Conservation (phyloP, 176 grass and related monocot genomes). For the Rhynchospora breviuscula region DNA sequence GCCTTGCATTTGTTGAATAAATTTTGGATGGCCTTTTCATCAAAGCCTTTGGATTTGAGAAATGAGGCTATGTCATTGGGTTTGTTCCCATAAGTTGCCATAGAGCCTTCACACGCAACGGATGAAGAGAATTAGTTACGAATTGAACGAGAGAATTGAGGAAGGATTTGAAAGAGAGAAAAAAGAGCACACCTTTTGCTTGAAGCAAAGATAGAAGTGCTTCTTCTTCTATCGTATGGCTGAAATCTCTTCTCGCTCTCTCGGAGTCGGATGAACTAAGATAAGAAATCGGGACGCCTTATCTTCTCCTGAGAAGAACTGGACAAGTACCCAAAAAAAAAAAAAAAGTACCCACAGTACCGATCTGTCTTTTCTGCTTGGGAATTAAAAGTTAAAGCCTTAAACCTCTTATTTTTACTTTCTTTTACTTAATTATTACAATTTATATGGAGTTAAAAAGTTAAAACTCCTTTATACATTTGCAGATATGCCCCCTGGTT, state of each 20-base stretch:
- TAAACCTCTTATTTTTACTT: not conserved
- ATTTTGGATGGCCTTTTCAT: slow-evolving; percentile 47
- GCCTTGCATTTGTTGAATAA: slow-evolving; percentile 68
- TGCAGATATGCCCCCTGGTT: too few relatives aligned
- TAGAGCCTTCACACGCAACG: not conserved
- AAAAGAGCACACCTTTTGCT: not conserved
- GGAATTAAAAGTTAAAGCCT: too few relatives aligned
- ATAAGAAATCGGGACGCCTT: slow-evolving; percentile 8
- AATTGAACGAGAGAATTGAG: not conserved
- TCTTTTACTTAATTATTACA: not conserved
- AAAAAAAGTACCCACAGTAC: not conserved
- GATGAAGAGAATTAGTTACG: not conserved
- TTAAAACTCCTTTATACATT: too few relatives aligned
- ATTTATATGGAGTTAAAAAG: not conserved
- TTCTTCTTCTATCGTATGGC: not conserved
- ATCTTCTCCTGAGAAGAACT: not conserved
- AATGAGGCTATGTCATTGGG: slow-evolving; percentile 42
- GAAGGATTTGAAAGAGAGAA: not conserved
- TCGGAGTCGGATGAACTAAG: not conserved
- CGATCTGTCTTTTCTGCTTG: not conserved
- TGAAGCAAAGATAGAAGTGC: not conserved
- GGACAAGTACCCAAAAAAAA: not conserved
- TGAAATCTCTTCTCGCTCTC: not conserved
- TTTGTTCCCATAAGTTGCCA: slow-evolving; percentile 30
- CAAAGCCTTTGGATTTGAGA: slow-evolving; percentile 71